Evolutionary conservation across 2,329 filamentous ascomycete species (phyloP), one percentile per base, ranked within the genome.

Genomic region (Colletotrichum liriopes): DNA sequence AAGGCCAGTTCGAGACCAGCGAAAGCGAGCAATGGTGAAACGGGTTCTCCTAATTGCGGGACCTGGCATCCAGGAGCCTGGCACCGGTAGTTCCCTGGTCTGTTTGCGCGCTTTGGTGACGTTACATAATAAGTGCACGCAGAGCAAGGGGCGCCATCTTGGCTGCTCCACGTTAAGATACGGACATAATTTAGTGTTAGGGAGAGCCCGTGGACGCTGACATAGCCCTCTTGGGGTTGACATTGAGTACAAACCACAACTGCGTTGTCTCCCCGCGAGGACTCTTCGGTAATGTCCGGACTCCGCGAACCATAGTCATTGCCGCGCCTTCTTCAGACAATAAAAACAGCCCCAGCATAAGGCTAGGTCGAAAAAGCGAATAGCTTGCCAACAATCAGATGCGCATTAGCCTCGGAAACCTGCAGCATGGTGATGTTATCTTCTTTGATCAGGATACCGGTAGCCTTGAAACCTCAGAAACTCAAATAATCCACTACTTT

Each of bases 1-100:
- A 20, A 56, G 18, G n/a, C 29, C 26, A 32, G 55, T 70, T 70
- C 67, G 55, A 61, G 39, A 54, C n/a, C 29, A 14, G 29, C 37
- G 32, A 37, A 60, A 61, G 63, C 55, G 55, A 71, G 63, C n/a
- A 18, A 67, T 61, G 55, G 39, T 62, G 63, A 71, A 67, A 67
- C 56, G 61, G 35, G n/a, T 39, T 47, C 55, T 47, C 20, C 37
- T n/a, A 43, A 37, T 49, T 71, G 68, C 49, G 63, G 68, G 63
- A 67, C 68, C 68, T 47, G 39, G 14, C 41, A 43, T 16, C 68
- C 63, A 67, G 49, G 12, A 67, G 56, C 68, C 68, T 49, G 67
- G 62, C 45, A 45, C 63, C 41, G 67, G 62, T 52, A 45, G 12
- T n/a, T 18, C 63, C 67, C 61, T 59, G 35, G 54, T 60, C 37